Conservation (phyloP, 805 yeast species). For the Saccharomycopsis schoenii region DNA sequence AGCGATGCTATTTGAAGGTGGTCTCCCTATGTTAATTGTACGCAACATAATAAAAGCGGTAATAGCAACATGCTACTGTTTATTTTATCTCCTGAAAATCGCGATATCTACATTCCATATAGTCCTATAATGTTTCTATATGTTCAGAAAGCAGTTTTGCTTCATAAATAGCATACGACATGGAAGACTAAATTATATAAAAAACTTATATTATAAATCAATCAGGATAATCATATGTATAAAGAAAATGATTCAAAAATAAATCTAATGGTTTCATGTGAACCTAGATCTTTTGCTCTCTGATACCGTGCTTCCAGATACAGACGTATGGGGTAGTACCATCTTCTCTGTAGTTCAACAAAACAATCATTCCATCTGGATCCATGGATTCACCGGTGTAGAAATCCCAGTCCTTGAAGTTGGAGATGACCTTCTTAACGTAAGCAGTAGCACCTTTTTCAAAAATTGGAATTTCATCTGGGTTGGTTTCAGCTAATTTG, state of each 20-base stretch:
- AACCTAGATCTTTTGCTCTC: slow-evolving; percentile 76
- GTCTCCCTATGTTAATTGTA: no score
- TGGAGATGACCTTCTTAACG: slow-evolving; percentile 90
- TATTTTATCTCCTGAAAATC: not conserved
- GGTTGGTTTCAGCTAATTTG: slow-evolving; percentile 77
- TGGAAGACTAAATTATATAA: not conserved
- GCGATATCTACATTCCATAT: no score
- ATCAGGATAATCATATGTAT: not conserved
- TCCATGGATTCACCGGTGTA: slow-evolving; percentile 99
- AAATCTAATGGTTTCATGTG: not conserved
- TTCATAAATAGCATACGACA: no score
- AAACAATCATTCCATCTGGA: slow-evolving; percentile 97
- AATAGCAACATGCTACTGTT: not conserved
- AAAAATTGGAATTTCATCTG: slow-evolving; percentile 78
- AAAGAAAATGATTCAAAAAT: slow-evolving; percentile 9
- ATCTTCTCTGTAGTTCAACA: slow-evolving; percentile 99
- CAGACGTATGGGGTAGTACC: slow-evolving; percentile 96
- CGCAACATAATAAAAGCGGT: not conserved
- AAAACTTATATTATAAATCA: not conserved
- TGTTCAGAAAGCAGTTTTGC: no score
- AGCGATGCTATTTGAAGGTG: no score
- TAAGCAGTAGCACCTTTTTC: slow-evolving; percentile 96
- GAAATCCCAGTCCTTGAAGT: slow-evolving; percentile 99
- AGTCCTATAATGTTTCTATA: no score
- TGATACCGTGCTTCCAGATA: slow-evolving; percentile 98